Conservation (phyloP, 2,329 filamentous ascomycete species). For the Penicillium sp. region DNA sequence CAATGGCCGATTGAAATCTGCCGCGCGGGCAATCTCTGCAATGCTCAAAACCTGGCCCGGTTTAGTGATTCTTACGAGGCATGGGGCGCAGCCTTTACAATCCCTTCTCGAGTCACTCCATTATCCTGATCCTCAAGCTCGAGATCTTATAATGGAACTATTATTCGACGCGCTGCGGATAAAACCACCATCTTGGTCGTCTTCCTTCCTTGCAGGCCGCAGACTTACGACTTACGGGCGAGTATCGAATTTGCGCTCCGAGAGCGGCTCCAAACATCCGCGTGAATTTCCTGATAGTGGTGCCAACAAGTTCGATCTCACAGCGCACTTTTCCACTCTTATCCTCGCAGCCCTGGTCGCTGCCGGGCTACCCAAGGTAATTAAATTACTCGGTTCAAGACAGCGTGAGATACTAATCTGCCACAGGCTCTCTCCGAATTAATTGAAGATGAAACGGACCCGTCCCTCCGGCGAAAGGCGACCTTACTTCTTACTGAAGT, state of each 20-base stretch:
- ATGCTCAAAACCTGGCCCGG: conserved; percentile 93
- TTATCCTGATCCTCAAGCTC: conserved; percentile 54
- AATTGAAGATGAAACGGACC: conserved; percentile 50
- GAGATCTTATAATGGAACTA: conserved; percentile 82
- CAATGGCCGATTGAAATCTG: conserved; percentile 72
- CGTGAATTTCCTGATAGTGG: conserved; percentile 62
- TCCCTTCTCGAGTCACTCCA: conserved; percentile 71
- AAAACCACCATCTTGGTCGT: conserved; percentile 91
- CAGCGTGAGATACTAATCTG: conserved; percentile 17
- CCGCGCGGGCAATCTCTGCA: conserved; percentile 86
- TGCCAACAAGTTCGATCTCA: conserved; percentile 65
- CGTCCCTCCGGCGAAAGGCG: conserved; percentile 73
- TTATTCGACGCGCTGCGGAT: conserved; percentile 82
- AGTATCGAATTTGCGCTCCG: conserved; percentile 75
- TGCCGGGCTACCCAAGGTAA: conserved; percentile 64
- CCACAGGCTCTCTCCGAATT: conserved; percentile 48
- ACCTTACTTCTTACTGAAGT: conserved; percentile 89
- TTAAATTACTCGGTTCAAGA: neutral
- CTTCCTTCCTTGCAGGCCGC: conserved; percentile 87
- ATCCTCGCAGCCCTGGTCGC: conserved; percentile 81
- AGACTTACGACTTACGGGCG: conserved; percentile 94
- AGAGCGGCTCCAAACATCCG: conserved; percentile 53
- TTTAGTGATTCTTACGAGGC: conserved; percentile 81
- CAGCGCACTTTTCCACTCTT: conserved; percentile 90
- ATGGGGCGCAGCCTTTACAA: conserved; percentile 76